Evolutionary conservation across 2,329 filamentous ascomycete species (phyloP).

Genomic region (Fusarium sp.): DNA sequence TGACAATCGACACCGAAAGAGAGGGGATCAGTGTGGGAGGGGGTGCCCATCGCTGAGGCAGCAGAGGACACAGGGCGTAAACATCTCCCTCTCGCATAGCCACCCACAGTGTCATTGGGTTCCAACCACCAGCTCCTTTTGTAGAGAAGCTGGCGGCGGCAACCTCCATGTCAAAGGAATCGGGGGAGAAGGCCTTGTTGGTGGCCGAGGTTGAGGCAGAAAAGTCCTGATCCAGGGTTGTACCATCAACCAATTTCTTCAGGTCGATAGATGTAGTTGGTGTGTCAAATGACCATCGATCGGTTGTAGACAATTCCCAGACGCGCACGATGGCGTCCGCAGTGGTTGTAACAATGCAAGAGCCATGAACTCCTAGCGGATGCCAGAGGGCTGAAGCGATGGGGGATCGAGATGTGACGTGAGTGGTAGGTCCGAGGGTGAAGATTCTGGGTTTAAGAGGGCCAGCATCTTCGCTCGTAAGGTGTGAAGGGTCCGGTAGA

Average conservation of each 20-base stretch:
- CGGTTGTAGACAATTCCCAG: conserved; percentile 87
- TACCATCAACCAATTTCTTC: conserved; percentile 86
- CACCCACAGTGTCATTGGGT: conserved; percentile 94
- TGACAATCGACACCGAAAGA: conserved; percentile 82
- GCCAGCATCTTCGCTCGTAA: conserved; percentile 72
- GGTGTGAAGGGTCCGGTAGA: conserved; percentile 81
- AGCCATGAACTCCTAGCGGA: conserved; percentile 83
- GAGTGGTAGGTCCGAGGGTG: conserved; percentile 90
- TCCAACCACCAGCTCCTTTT: conserved; percentile 81
- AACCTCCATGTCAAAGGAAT: conserved; percentile 92
- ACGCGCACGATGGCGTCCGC: conserved; percentile 86
- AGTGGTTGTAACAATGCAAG: conserved; percentile 87
- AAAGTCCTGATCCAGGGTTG: conserved; percentile 83
- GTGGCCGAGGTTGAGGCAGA: conserved; percentile 76
- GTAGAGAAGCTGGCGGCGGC: conserved; percentile 83
- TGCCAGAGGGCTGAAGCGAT: conserved; percentile 90
- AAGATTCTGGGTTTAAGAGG: conserved; percentile 85
- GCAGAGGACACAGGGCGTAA: conserved; percentile 89
- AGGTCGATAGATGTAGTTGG: conserved; percentile 87
- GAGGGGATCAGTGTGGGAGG: conserved; percentile 81
- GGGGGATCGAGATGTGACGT: conserved; percentile 85
- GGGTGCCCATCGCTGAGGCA: conserved; percentile 87
- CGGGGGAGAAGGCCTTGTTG: conserved; percentile 85
- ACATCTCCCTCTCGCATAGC: conserved; percentile 95
- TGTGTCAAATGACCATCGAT: conserved; percentile 86